Evolutionary conservation across 257 asterid genomes (phyloP).

Genomic region (Solanum pinnatisectum): DNA sequence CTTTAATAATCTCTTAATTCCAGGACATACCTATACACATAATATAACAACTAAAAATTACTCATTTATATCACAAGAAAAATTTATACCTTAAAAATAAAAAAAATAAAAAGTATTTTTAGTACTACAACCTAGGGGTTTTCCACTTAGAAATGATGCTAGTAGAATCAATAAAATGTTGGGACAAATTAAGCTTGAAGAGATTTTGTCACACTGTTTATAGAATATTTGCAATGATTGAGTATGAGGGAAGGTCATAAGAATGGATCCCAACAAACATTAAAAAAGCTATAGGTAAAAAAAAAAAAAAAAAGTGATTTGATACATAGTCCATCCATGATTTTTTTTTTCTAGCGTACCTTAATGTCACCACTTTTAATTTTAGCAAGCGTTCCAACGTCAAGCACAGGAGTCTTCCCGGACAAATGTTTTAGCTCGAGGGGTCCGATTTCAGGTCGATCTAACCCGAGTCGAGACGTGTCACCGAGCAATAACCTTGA

Average conservation of each 20-base stretch:
- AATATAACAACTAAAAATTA: background rate
- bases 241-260: background rate
- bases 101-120: background rate
- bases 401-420: slow-evolving; percentile 63
- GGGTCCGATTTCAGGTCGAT: slow-evolving; percentile 49
- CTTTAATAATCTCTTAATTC: slow-evolving; percentile 30
- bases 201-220: background rate
- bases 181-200: background rate
- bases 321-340: background rate
- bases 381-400: slow-evolving; percentile 66
- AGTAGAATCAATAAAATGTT: background rate
- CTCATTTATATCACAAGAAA: background rate
- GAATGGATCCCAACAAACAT: slow-evolving; percentile 20
- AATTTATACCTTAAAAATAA: background rate
- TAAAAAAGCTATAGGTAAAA: background rate
- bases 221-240: slow-evolving; percentile 19
- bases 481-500: slow-evolving; percentile 51
- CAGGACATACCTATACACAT: slow-evolving; percentile 37
- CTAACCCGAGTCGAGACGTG: slow-evolving; percentile 46
- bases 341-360: slow-evolving; percentile 18
- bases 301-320: background rate
- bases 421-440: slow-evolving; percentile 53
- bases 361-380: slow-evolving; percentile 66
- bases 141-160: background rate
- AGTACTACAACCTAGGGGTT: background rate